Evolutionary conservation across 2,329 filamentous ascomycete species (phyloP).

Genomic region (Rhynchosporium graminicola): DNA sequence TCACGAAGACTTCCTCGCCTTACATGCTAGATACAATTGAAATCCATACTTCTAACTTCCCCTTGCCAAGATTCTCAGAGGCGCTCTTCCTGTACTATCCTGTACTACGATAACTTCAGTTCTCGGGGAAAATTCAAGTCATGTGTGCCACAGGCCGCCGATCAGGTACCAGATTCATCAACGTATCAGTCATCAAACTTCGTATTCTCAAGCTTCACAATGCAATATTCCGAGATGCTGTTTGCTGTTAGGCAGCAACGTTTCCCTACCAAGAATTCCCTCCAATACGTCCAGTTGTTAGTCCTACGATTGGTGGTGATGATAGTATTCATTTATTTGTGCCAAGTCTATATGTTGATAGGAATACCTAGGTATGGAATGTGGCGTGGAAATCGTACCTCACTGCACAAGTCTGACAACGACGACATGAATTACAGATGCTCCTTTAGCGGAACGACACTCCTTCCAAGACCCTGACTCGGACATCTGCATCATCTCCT

Average conservation of each 20-base stretch:
- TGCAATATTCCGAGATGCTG: background rate
- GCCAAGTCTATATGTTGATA: too few species aligned
- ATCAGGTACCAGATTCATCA: background rate
- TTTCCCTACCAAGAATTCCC: background rate
- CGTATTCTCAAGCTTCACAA: background rate
- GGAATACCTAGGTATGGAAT: too few species aligned
- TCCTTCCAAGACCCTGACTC: background rate
- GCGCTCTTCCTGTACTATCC: background rate
- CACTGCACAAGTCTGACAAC: too few species aligned
- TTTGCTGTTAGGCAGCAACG: background rate
- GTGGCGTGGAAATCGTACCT: too few species aligned
- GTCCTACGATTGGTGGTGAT: too few species aligned
- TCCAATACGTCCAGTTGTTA: background rate
- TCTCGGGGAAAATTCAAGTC: background rate
- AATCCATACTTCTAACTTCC: background rate
- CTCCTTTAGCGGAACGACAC: too few species aligned
- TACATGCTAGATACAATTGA: background rate
- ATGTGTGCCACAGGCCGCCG: background rate
- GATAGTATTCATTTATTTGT: too few species aligned
- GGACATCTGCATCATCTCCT: background rate
- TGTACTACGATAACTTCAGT: background rate
- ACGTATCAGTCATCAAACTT: background rate
- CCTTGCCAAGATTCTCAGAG: background rate
- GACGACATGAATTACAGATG: too few species aligned
- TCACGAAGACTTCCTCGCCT: background rate